Evolutionary conservation across 257 asterid genomes (phyloP).

Genomic region (Capsicum chinense): DNA sequence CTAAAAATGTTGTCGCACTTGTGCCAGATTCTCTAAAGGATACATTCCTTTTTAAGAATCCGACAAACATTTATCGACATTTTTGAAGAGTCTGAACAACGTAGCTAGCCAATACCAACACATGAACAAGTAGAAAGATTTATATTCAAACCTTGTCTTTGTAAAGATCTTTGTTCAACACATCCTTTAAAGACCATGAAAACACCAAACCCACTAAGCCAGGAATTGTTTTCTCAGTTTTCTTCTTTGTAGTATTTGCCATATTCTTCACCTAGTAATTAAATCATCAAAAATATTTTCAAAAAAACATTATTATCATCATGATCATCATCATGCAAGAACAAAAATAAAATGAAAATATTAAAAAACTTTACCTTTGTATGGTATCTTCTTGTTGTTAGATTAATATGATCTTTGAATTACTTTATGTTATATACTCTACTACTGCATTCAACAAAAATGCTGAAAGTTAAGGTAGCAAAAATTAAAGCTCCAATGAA

Average conservation of each 20-base stretch:
- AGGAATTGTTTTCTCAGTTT: too few species aligned
- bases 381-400: background rate
- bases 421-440: background rate
- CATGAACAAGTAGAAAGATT: background rate
- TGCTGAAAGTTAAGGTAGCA: background rate
- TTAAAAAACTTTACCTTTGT: background rate
- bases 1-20: background rate
- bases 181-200: conserved; percentile 52
- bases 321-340: background rate
- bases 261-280: conserved; percentile 33
- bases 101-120: background rate
- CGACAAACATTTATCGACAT: background rate
- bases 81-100: background rate
- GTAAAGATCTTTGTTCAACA: conserved; percentile 50
- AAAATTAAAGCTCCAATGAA: too few species aligned
- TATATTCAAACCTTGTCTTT: conserved; percentile 40
- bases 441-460: conserved; percentile 12
- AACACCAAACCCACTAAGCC: conserved; percentile 37
- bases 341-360: background rate
- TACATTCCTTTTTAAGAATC: background rate
- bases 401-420: background rate
- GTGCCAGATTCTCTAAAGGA: background rate
- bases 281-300: background rate
- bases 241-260: conserved; percentile 8
- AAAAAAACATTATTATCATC: background rate